Conservation (phyloP, 768 basidiomycete species). For the Glaciozyma antarctica region DNA sequence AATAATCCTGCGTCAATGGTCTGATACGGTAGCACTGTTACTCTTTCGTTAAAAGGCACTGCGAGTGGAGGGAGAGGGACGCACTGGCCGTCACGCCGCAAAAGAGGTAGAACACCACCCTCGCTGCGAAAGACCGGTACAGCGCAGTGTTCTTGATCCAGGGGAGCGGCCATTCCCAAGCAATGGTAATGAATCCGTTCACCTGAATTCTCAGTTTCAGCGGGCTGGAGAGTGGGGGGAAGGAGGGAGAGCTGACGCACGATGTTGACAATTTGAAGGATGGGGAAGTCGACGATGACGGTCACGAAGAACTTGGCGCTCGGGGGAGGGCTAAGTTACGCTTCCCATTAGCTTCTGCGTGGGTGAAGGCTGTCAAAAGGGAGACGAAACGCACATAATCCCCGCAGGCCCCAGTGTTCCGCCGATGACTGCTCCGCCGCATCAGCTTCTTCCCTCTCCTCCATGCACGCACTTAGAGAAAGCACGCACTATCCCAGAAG, state of each 20-base stretch:
- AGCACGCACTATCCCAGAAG: conserved; percentile 66
- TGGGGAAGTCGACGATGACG: conserved; percentile 65
- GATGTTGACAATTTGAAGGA: conserved; percentile 63
- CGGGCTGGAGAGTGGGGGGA: not conserved
- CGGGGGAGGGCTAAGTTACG: conserved; percentile 49
- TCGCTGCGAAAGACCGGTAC: conserved; percentile 42
- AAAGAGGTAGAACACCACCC: conserved; percentile 56
- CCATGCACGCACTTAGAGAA: too few species aligned
- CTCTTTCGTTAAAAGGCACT: not conserved
- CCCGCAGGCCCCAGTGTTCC: conserved; percentile 49
- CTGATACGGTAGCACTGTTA: conserved; percentile 41
- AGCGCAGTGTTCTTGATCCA: conserved; percentile 19
- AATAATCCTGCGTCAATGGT: conserved; percentile 75
- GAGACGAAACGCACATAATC: conserved; percentile 29
- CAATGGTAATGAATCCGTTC: conserved; percentile 52
- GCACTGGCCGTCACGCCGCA: conserved; percentile 50
- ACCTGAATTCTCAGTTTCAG: conserved; percentile 31
- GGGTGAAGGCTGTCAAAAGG: not conserved
- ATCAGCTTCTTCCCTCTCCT: too few species aligned
- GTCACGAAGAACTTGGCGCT: conserved; percentile 56
- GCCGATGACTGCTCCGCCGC: conserved; percentile 47
- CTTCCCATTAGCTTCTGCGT: not conserved
- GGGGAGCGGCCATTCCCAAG: conserved; percentile 65
- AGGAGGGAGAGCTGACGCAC: not conserved
- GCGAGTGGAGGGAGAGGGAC: conserved; percentile 33